Evolutionary conservation across 2,329 filamentous ascomycete genomes (phyloP), one percentile per base, ranked within the genome.

Genomic region (Exophiala dermatitidis): DNA sequence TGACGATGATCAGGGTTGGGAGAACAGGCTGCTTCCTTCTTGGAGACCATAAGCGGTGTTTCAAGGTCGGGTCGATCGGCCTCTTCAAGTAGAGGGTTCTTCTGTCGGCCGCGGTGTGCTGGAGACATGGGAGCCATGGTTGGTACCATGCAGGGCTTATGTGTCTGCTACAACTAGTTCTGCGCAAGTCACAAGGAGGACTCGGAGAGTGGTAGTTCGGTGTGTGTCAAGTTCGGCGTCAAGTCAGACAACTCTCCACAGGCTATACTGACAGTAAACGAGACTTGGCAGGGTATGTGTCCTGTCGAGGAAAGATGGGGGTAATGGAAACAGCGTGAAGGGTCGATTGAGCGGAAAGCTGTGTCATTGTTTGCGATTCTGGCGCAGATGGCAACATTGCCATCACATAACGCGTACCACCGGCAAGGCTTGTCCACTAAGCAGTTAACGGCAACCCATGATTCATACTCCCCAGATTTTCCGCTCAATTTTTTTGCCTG

Each of bases 291-390:
- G 30, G 48, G 19, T 32, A 45, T 32, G 12, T 40, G 43, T 33
- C 36, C 48, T 44, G 53, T 47, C 38, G 51, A 56, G 48, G 56
- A 59, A 59, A 57, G 33, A 56, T 59, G 60, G 56, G 60, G 60
- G 60, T 62, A 62, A 62, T 55, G 48, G 58, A 62, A 60, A 59
- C 48, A 42, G 36, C 12, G 36, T 50, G 50, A 56, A 52, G 36
- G 53, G 51, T 45, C 38, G 38, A 48, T 36, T 19, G 45, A 31
- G 26, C 33, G 48, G 37, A 53, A 48, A 40, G 54, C 47, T 57
- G 57, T 60, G 57, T 60, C 58, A 60, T 56, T 56, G 53, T 56
- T 60, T 60, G 33, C 53, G 46, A 45, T 51, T 48, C 50, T 41
- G 45, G 41, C 38, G 37, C 48, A 32, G 48, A 32, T 31, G 42